phyloP scores from a whole-genome alignment of 176 grass and related monocot genomes.

The Lolium rigidum region DNA sequence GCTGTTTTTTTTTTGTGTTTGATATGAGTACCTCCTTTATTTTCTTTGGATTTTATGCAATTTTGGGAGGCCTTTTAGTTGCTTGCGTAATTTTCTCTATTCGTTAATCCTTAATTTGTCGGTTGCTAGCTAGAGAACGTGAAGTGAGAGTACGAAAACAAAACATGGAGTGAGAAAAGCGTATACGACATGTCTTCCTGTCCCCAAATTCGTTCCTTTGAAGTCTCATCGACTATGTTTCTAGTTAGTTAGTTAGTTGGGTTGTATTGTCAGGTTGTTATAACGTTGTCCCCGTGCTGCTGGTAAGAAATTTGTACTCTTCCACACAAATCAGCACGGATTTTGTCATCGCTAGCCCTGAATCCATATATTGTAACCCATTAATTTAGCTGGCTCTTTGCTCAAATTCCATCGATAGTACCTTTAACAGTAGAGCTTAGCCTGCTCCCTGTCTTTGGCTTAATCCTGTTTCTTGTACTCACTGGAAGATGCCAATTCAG shows the following conservation, averaged over 20 bases:
- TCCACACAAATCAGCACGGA: not conserved
- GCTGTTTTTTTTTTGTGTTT: not conserved
- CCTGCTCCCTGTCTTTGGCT: not conserved
- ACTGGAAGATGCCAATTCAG: not conserved
- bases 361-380: conserved; percentile 19
- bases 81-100: not conserved
- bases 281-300: not conserved
- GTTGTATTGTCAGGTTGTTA: conserved; percentile 23
- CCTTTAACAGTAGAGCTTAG: not conserved
- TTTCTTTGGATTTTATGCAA: not conserved
- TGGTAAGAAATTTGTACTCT: not conserved
- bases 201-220: conserved; percentile 4
- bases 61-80: not conserved
- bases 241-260: conserved; percentile 1
- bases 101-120: not conserved
- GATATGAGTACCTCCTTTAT: not conserved
- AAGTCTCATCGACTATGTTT: conserved; percentile 17
- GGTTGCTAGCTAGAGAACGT: not conserved
- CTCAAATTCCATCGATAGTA: not conserved
- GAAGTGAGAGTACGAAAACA: not conserved
- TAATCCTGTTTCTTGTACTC: not conserved
- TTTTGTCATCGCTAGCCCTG: not conserved
- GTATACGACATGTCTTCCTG: not conserved
- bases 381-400: not conserved
- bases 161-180: not conserved